These are phyloP conservation scores for Datisca glomerata DNA, from an alignment of 306 rosid species.

Conservation along the genomic window DNA sequence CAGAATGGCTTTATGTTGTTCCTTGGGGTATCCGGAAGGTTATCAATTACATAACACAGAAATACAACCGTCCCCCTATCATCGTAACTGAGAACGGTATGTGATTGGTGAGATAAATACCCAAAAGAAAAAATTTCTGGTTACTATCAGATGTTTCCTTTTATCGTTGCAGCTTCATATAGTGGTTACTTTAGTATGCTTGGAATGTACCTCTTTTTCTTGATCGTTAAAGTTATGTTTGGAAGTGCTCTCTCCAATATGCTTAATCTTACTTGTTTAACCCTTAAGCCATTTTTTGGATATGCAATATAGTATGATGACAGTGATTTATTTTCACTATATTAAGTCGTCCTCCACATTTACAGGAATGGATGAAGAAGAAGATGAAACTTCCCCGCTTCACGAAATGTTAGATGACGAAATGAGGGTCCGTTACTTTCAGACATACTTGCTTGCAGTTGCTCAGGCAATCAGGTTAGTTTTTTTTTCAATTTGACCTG, in stretches of 20 bases:
- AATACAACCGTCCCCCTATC: constrained; percentile 47
- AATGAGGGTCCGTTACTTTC: constrained; percentile 58
- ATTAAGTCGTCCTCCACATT: constrained; percentile 4
- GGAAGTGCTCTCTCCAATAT: constrained; percentile 2
- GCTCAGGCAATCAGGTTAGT: constrained; percentile 73
- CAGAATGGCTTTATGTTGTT: constrained; percentile 93
- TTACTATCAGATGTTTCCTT: not conserved
- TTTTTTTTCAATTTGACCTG: too few species aligned
- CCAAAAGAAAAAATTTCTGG: not conserved
- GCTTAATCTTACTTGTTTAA: not conserved
- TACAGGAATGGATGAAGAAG: constrained; percentile 91
- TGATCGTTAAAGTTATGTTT: too few species aligned
- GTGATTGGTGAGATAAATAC: constrained; percentile 7
- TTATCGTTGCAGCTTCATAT: not conserved
- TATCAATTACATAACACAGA: constrained; percentile 53
- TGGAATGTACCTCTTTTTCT: not conserved
- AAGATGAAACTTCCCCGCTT: constrained; percentile 38
- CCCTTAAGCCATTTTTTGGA: not conserved
- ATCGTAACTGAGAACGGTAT: constrained; percentile 83
- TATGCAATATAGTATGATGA: constrained; percentile 3
- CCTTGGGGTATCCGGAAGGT: constrained; percentile 86
- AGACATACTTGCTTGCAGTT: constrained; percentile 55
- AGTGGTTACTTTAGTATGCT: not conserved
- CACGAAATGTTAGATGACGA: constrained; percentile 76
- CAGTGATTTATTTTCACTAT: too few species aligned